phyloP scores from a whole-genome alignment of 2,329 filamentous ascomycete genomes.

The Fusarium chaquense region DNA sequence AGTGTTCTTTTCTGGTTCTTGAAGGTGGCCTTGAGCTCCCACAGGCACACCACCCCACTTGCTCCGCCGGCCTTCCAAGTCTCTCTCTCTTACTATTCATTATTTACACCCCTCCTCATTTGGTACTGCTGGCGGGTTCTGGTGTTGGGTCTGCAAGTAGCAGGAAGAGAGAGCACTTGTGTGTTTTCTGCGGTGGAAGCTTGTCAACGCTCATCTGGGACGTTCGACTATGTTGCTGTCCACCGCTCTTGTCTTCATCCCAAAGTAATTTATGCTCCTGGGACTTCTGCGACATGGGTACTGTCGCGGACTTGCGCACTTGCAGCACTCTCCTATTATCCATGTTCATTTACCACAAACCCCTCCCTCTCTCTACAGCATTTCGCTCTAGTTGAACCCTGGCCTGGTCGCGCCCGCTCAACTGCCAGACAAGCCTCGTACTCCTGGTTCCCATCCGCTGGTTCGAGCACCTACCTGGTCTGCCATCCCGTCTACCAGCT shows the following conservation, averaged over 20 bases:
- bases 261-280: conserved; percentile 42
- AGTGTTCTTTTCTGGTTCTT: conserved; percentile 37
- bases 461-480: conserved; percentile 40
- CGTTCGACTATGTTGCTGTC: conserved; percentile 30
- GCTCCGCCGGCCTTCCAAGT: conserved; percentile 31
- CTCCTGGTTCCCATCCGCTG: conserved; percentile 44
- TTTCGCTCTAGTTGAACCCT: conserved; percentile 33
- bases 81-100: conserved; percentile 3
- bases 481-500: conserved; percentile 49
- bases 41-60: conserved; percentile 31
- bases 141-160: conserved; percentile 27
- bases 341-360: conserved; percentile 36
- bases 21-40: conserved; percentile 31
- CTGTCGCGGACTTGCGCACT: conserved; percentile 37
- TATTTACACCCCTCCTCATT: conserved; percentile 15
- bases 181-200: conserved; percentile 21
- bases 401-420: conserved; percentile 35
- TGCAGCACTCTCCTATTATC: conserved; percentile 41
- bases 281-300: conserved; percentile 42
- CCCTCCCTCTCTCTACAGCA: conserved; percentile 22
- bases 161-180: conserved; percentile 22
- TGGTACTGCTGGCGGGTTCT: conserved; percentile 19
- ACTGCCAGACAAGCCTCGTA: conserved; percentile 46
- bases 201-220: conserved; percentile 34
- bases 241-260: conserved; percentile 45